A percentile compares a stretch with the other conserved stretches of the same genome.
phyloP scores from a whole-genome alignment of 2,329 filamentous ascomycete genomes.

The Paecilomyces variotii region DNA sequence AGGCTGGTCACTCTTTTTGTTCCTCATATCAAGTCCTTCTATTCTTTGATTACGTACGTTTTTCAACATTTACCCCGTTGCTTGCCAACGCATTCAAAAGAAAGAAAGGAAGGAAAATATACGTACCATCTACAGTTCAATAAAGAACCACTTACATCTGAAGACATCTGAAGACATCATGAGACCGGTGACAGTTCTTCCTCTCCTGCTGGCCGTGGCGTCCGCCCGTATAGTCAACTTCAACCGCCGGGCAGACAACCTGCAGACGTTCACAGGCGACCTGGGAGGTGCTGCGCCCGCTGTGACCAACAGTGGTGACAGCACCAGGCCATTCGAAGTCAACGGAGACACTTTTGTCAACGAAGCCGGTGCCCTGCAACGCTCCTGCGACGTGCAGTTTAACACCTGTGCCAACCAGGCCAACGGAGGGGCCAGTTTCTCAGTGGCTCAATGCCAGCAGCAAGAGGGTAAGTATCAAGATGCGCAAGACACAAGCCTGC shows the following conservation, averaged over 20 bases:
- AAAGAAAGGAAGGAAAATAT: no score
- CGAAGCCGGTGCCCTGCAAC: slow-evolving; percentile 47
- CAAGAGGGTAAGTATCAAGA: slow-evolving; percentile 36
- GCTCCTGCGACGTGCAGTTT: slow-evolving; percentile 57
- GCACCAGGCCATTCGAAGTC: slow-evolving; percentile 47
- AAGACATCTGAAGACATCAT: neutral
- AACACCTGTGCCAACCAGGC: slow-evolving; percentile 52
- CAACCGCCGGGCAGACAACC: slow-evolving; percentile 3
- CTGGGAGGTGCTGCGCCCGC: slow-evolving; percentile 51
- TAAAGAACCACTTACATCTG: neutral
- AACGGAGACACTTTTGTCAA: slow-evolving; percentile 53
- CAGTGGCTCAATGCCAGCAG: slow-evolving; percentile 45
- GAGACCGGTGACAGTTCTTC: neutral
- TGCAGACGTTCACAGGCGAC: slow-evolving; percentile 35
- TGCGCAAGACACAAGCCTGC: neutral
- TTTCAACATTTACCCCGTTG: neutral
- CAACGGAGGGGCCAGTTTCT: slow-evolving; percentile 41
- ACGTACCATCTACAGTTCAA: neutral
- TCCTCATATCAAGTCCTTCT: neutral
- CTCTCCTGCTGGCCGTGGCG: slow-evolving; percentile 1
- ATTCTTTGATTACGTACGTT: neutral
- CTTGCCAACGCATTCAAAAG: neutral
- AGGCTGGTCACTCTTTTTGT: slow-evolving; percentile 5
- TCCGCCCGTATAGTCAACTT: neutral
- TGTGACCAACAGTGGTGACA: slow-evolving; percentile 39